Evolutionary conservation across 768 basidiomycete genomes (phyloP), one percentile per base, ranked within the genome.

Genomic region (Coprinopsis marcescibilis): DNA sequence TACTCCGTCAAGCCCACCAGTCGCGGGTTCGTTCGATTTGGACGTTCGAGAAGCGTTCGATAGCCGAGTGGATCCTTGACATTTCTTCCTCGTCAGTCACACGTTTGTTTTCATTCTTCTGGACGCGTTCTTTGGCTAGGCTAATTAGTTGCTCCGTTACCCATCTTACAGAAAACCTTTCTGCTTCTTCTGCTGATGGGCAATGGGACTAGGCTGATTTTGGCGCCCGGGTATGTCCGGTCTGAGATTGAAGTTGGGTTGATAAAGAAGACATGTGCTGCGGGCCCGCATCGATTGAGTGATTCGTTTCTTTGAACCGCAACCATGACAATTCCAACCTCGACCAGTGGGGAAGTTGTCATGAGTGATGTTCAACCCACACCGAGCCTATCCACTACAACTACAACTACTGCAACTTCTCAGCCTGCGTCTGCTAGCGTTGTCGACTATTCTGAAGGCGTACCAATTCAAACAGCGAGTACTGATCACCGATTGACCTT

Each of bases 311-410:
- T 32, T 49, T 49, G 48, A 49, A 49, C 26, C 36, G 43, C 48
- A 49, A 44, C 43, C 48, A 49, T 44, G 48, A 49, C 48, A 32
- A 44, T 23, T 5, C 21, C 38, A 32, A 8, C 29, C 8, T n/a
- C 29, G 29, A 8, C 46, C 35, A 27, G 20, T 20, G 24, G 20
- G 29, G 43, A 37, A n/a, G 38, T 35, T 49, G 48, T 49, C 43
- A 24, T 49, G 48, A 36, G 4, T 44, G 48, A 44, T 24, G 48
- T 39, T 44, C 48, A 49, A 44, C 34, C 43, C n/a, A 12, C 29
- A 1, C 32, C 23, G 15, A 20, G 14, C 46, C 30, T 5, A 33
- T n/a, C 17, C 43, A 34, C 11, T n/a, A 21, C 8, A 13, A 15
- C 14, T 35, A 25, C 45, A 20, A 48, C 38, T 20, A 33, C 26